Evolutionary conservation across 2,329 filamentous ascomycete genomes (phyloP).

Genomic region (Passalora sequoiae): DNA sequence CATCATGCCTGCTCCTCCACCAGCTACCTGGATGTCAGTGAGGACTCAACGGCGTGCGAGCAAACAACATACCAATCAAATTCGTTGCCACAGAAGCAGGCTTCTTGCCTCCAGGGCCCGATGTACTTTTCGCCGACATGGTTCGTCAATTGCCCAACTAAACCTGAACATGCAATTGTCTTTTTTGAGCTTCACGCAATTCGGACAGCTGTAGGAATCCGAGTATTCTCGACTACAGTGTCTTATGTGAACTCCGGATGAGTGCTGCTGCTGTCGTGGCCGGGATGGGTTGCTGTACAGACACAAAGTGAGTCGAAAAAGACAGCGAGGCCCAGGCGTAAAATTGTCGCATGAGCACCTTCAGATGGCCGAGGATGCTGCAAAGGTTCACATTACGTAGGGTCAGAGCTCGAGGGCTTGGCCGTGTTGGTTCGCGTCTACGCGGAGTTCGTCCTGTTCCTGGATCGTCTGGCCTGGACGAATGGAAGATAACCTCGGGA

Average conservation of each 20-base stretch:
- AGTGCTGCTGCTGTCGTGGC: no score
- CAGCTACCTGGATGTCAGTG: constrained; percentile 59
- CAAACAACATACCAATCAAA: constrained; percentile 79
- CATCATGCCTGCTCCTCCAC: constrained; percentile 98
- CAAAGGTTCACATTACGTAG: constrained; percentile 24
- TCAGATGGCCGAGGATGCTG: constrained; percentile 20
- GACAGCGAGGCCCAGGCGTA: constrained; percentile 7
- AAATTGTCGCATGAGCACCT: constrained; percentile 22
- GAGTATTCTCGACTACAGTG: no score
- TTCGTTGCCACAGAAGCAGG: constrained; percentile 83
- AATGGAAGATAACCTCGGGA: constrained; percentile 30
- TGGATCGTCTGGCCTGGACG: constrained; percentile 22
- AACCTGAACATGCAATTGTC: neutral
- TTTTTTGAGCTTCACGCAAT: no score
- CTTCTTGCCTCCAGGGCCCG: constrained; percentile 61
- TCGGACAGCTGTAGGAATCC: no score
- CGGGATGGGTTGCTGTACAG: no score
- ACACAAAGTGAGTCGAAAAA: constrained; percentile 4
- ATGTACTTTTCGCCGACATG: constrained; percentile 58
- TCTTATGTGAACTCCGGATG: no score
- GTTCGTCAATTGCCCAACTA: constrained; percentile 16
- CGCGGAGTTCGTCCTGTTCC: constrained; percentile 19
- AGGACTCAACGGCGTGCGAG: no score
- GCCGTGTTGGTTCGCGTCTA: constrained; percentile 16
- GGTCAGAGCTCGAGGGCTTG: constrained; percentile 15